Evolutionary conservation across 176 grass and related monocot genomes (phyloP), one percentile per base, ranked within the genome.

Genomic region (Sorghum bicolor): DNA sequence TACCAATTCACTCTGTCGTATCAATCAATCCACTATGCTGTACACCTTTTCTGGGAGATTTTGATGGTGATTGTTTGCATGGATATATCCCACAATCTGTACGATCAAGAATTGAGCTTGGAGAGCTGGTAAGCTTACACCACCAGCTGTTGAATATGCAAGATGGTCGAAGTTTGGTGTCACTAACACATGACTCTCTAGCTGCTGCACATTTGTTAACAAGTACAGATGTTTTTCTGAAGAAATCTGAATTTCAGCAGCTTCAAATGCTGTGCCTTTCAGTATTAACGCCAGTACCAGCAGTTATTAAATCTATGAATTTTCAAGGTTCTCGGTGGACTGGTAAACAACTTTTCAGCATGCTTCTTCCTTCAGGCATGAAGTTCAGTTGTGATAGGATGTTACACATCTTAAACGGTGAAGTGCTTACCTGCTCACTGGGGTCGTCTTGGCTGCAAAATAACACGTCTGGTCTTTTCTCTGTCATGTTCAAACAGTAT

Each of bases 1-100:
- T 98, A 28, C 87, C 90, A 58, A 80, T 83, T 64, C 84, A 87
- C 10, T 84, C 74, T 77, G 93, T 86, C 2, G 76, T 89, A 40
- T 92, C 92, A 37, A 98, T 98, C 67, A 98, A 95, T 40, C 96
- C 96, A 10, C 38, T 95, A 43, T 95, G 93, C n/a, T 98, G 96
- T 84, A 36, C 76, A 22, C 96, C 96, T 70, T 81, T 98, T 53
- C 41, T 87, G 70, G 96, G 96, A 58, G 96, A 98, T 86, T 98
- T 98, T 63, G 96, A 98, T 85, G 96, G 96, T 40, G 96, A 98
- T 28, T 95, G 95, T 88, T 82, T 98, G 47, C 95, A 98, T 84
- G 95, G 95, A 40, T 98, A 94, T 88, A 70, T 98, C n/a, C 92
- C 95, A 29, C 92, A 97, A 26, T 93, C 92, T 2, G 7, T 97